Evolutionary conservation across 306 rosid genomes (phyloP).

Genomic region (Castanopsis chinensis): DNA sequence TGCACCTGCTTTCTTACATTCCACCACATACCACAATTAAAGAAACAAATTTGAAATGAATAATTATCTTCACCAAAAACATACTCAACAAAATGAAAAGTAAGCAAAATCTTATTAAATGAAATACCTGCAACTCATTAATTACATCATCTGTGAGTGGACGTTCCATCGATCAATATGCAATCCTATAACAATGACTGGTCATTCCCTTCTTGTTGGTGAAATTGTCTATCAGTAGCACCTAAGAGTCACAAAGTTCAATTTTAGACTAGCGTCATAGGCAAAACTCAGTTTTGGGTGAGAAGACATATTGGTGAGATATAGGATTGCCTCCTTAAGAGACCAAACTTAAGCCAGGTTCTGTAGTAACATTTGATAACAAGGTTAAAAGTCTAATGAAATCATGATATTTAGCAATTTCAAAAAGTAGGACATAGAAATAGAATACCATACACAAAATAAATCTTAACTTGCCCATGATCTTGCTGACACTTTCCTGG

Average conservation of each 20-base stretch:
- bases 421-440: not conserved
- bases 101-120: not conserved
- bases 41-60: not conserved
- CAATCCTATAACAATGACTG: constrained; percentile 91
- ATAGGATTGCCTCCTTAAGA: not conserved
- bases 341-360: not conserved
- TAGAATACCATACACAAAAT: not conserved
- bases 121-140: constrained; percentile 55
- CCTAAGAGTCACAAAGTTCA: constrained; percentile 36
- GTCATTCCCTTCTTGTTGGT: constrained; percentile 96
- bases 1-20: constrained; percentile 52
- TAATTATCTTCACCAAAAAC: too few relatives aligned
- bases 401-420: not conserved
- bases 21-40: constrained; percentile 37
- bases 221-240: constrained; percentile 84
- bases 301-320: not conserved
- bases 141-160: constrained; percentile 94
- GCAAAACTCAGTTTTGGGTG: not conserved
- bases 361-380: not conserved
- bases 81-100: too few relatives aligned
- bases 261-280: not conserved
- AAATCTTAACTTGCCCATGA: not conserved
- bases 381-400: not conserved
- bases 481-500: not conserved
- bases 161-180: constrained; percentile 58